Base-by-base conservation (phyloP, 257 asterid species). In the Solanum pinnatisectum region DNA sequence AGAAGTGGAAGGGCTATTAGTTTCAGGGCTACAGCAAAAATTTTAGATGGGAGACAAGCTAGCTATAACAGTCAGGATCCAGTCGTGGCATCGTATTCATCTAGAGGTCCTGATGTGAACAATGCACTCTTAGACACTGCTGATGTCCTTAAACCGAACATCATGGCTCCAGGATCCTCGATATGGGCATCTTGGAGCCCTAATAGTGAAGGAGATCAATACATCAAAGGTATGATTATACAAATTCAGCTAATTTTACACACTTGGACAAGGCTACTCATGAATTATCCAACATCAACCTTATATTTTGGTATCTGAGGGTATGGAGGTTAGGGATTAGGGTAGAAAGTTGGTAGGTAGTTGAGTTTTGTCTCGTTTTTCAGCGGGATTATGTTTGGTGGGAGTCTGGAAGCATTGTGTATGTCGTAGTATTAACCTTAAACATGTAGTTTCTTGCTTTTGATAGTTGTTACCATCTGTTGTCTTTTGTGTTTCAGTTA, bases 131-230 rank as follows among this genome's bases (percentile, higher is more conserved):
- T 93, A 37, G 94, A 93, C 90, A 89, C 92, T 1, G 95, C 96
- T 5, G 98, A 94, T 87, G 96, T 94, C 87, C 94, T 94, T 42
- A 95, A 95, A 89, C 98, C 97, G 33, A 93, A 88, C 88, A 88
- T 95, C 88, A 90, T 95, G 96, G 98, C 97, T 65, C 98, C 98
- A 0, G 98, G 98, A 36, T 92, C 96, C 85, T 92, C 92, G 10
- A 95, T 95, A 86, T 95, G 98, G 98, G 98, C 94, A 49, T 95
- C 97, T 15, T 94, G 97, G 98, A 93, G 91, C 88, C 95, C 95
- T 35, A 88, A 60, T 85, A 94, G 98, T 84, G 93, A 91, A 86
- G 98, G 96, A 85, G 94, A 95, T 88, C 88, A 83, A n/a, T 88
- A 89, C 89, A 88, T 87, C 79, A 92, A 87, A 91, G 96, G 96